Evolutionary conservation across 345 rosid genomes (phyloP).

Genomic region (Lepidium africanum): DNA sequence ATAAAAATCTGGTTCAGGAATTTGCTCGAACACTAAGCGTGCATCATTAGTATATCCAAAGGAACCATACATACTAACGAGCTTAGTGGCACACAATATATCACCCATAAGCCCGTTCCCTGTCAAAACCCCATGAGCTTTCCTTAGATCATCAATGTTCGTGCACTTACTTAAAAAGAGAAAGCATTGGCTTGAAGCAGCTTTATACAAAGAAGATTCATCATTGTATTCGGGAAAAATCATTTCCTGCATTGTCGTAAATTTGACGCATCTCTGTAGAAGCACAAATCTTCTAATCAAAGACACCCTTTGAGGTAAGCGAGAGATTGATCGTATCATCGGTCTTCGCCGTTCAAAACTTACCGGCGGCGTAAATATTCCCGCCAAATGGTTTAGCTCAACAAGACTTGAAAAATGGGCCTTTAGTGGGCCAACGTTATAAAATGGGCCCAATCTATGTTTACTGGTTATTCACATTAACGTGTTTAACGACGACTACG

Average conservation of each 20-base stretch:
- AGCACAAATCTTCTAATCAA: constrained; percentile 3
- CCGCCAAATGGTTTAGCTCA: constrained; percentile 10
- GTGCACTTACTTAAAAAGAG: constrained; percentile 43
- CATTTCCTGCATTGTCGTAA: background rate
- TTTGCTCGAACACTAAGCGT: constrained; percentile 61
- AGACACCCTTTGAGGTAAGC: constrained; percentile 4
- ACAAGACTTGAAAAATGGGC: background rate
- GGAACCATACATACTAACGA: constrained; percentile 51
- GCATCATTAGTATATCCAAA: constrained; percentile 47
- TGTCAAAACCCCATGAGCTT: constrained; percentile 38
- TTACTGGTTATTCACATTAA: background rate
- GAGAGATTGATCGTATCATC: constrained; percentile 18
- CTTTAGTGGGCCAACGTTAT: background rate
- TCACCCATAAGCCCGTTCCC: constrained; percentile 40
- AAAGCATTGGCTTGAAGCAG: constrained; percentile 30
- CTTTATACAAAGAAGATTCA: constrained; percentile 9
- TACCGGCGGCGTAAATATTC: constrained; percentile 14
- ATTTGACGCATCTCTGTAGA: constrained; percentile 21
- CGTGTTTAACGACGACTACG: background rate
- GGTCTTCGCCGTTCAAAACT: background rate
- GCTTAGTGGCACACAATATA: constrained; percentile 45
- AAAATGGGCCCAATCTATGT: background rate
- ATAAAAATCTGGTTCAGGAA: constrained; percentile 62
- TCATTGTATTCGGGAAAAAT: background rate
- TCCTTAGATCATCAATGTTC: constrained; percentile 36